A percentile compares a stretch with the other conserved stretches of the same genome.
Evolutionary conservation across 768 basidiomycete species (phyloP).

Genomic region (Mycena belliarum): DNA sequence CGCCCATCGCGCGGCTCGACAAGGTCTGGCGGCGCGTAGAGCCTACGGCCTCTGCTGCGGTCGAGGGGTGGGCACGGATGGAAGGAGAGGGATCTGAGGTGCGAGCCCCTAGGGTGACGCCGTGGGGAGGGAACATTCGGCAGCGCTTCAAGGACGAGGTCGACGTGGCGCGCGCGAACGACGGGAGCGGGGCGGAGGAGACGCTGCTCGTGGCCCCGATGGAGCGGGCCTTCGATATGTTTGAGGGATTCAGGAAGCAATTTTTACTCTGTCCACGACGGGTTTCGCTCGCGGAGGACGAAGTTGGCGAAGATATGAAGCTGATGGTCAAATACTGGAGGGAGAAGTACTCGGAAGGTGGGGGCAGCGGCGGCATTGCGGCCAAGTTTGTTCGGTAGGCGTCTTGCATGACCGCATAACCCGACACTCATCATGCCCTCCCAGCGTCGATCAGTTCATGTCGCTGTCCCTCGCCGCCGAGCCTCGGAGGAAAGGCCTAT

Average conservation of each 20-base stretch:
- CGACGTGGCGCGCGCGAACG: conserved; percentile 39
- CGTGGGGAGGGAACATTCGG: conserved; percentile 70
- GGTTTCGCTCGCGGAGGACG: conserved; percentile 35
- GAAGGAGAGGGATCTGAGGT: conserved; percentile 36
- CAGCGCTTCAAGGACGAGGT: conserved; percentile 48
- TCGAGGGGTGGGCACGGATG: conserved; percentile 69
- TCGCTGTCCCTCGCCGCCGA: conserved; percentile 76
- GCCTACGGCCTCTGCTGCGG: conserved; percentile 49
- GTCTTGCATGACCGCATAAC: not conserved
- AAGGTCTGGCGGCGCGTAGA: conserved; percentile 83
- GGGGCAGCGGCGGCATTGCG: conserved; percentile 43
- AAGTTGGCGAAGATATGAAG: conserved; percentile 46
- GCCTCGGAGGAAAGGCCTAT: conserved; percentile 69
- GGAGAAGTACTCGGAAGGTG: conserved; percentile 41
- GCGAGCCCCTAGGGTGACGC: conserved; percentile 50
- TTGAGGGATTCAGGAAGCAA: conserved; percentile 50
- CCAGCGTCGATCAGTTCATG: conserved; percentile 76
- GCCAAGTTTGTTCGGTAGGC: conserved; percentile 65
- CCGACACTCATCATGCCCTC: conserved; percentile 5
- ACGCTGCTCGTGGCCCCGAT: conserved; percentile 45
- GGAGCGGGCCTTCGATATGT: conserved; percentile 42
- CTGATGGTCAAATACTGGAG: conserved; percentile 61
- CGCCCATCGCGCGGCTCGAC: conserved; percentile 73
- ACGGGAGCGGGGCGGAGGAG: conserved; percentile 41
- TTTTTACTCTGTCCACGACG: conserved; percentile 55